Conservation (phyloP, 192 early-diverging fungal species). For the Coemansia sp. region DNA sequence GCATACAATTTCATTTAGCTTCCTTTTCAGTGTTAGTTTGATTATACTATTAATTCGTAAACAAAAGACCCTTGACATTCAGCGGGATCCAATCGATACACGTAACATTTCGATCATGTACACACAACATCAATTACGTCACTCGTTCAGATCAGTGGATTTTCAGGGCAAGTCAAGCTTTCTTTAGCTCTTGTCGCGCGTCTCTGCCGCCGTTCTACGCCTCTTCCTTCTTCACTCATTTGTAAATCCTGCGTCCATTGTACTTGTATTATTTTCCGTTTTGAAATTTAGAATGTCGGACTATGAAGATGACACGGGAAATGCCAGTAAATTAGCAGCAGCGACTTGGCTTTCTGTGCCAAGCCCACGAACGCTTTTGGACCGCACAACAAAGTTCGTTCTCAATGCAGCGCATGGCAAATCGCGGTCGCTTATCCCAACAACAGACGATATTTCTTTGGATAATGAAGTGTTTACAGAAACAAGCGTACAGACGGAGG, state of each 20-base stretch:
- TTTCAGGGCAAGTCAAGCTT: neutral
- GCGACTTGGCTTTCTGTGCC: slow-evolving; percentile 26
- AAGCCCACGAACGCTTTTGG: slow-evolving; percentile 30
- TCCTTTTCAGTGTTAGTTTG: slow-evolving; percentile 10
- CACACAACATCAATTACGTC: neutral
- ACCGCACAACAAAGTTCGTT: slow-evolving; percentile 46
- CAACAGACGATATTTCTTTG: slow-evolving; percentile 18
- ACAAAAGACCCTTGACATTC: too few species aligned
- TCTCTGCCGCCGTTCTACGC: neutral
- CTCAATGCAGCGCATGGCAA: slow-evolving; percentile 51
- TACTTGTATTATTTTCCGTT: neutral
- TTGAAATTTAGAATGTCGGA: slow-evolving; percentile 27
- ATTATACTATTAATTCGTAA: slow-evolving; percentile 4
- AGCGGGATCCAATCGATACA: neutral
- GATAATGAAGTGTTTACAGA: neutral
- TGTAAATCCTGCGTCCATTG: too few species aligned
- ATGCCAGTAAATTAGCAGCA: slow-evolving; percentile 1
- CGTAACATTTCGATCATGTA: neutral
- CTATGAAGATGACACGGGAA: slow-evolving; percentile 18
- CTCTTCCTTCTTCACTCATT: neutral
- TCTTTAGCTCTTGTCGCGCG: neutral
- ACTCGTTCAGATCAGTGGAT: neutral
- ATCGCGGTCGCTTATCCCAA: slow-evolving; percentile 45
- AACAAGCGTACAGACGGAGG: slow-evolving; percentile 17
- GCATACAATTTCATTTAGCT: neutral